A percentile compares a stretch with the other conserved stretches of the same genome.
phyloP scores from a whole-genome alignment of 2,329 filamentous ascomycete species.

The Albophoma yamanashiensis region DNA sequence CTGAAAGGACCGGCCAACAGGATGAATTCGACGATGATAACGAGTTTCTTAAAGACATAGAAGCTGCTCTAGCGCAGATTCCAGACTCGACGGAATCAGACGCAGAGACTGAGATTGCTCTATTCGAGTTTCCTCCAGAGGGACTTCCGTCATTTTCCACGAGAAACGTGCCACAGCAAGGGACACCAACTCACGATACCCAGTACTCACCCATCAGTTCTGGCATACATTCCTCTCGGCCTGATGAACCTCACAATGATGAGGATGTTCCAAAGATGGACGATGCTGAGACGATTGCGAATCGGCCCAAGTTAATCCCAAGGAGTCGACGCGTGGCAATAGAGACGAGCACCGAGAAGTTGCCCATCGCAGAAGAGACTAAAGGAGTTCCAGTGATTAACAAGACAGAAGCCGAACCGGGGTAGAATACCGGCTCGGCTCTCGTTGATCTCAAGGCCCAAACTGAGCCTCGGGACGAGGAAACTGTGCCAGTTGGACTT shows the following conservation, averaged over 20 bases:
- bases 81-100: neutral
- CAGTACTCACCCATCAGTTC: neutral
- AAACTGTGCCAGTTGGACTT: neutral
- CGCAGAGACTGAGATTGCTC: neutral
- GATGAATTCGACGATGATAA: neutral
- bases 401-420: neutral
- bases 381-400: neutral
- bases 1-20: neutral
- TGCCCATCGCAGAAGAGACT: neutral
- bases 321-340: neutral
- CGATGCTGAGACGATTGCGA: slow-evolving; percentile 1
- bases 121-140: neutral
- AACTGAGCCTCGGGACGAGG: neutral
- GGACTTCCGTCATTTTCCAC: neutral
- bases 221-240: neutral
- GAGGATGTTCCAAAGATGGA: neutral
- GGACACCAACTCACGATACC: neutral
- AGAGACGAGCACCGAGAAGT: neutral
- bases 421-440: neutral
- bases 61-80: neutral
- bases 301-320: neutral
- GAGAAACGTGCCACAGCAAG: neutral
- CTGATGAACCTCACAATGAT: neutral
- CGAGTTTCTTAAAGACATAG: neutral
- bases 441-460: neutral